Evolutionary conservation across 495 filamentous ascomycete genomes (phyloP), one percentile per base, ranked within the genome.

Genomic region (Hypoxylon rickii): DNA sequence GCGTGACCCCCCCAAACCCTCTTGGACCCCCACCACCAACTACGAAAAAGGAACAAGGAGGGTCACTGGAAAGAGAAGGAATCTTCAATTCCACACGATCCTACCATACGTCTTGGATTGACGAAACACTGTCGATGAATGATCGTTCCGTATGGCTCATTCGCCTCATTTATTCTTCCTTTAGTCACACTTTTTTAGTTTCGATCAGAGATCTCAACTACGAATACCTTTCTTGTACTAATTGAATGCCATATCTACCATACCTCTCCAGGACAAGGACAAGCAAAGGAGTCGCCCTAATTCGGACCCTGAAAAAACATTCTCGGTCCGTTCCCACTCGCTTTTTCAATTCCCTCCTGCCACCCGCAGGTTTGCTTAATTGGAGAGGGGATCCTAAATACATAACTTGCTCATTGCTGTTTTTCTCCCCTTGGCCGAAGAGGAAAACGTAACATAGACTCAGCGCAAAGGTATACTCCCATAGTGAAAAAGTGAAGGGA

Each of bases 301-400:
- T 51, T 64, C 61, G 55, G 61, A 64, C 41, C 50, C 45, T 52
- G 37, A 53, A n/a, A 33, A 37, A 12, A 49, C 5, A 29, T 29
- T 15, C 33, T 57, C 53, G 59, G 59, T 43, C 59, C 48, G 53
- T 51, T 58, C 53, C 43, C 50, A 50, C 50, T 61, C 33, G 32
- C 21, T 39, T 46, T 15, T 22, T 40, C 39, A 38, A 26, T 44
- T 32, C 15, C 18, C 36, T 51, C 19, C 59, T 57, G 33, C 24
- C 32, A 52, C 36, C 49, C 40, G 41, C 48, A 58, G 40, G 53
- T 63, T 63, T 63, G 59, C 44, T 53, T 63, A 19, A 34, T 48
- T 37, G 26, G 57, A 39, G 48, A 42, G 15, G 38, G 47, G 22
- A 17, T 29, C 20, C 10, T 37, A 16, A 26, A 16, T n/a, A n/a